Conservation (phyloP, 1,139 yeast species). For the Suhomyces bribrorum region DNA sequence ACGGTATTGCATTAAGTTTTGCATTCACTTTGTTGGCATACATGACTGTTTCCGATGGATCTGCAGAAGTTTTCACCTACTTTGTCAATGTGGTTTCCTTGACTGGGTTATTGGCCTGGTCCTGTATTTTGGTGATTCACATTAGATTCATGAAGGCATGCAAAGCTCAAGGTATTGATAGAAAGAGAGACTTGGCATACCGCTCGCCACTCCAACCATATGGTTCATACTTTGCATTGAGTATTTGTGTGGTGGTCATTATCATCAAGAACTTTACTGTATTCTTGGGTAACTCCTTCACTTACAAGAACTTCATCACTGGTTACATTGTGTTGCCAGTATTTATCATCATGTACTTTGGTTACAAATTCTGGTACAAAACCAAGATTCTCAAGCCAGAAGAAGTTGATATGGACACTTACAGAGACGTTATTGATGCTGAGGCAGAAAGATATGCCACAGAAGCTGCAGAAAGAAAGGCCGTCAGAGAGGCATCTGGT, state of each 20-base stretch:
- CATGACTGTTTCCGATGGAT: slow-evolving; percentile 26
- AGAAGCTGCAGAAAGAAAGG: slow-evolving; percentile 40
- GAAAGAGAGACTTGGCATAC: slow-evolving; percentile 51
- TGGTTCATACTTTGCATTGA: slow-evolving; percentile 59
- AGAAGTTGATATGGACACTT: slow-evolving; percentile 66
- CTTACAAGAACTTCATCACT: slow-evolving; percentile 65
- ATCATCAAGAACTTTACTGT: slow-evolving; percentile 74
- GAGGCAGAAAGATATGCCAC: slow-evolving; percentile 61
- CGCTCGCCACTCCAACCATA: slow-evolving; percentile 68
- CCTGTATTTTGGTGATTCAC: slow-evolving; percentile 48
- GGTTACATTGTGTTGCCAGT: slow-evolving; percentile 80
- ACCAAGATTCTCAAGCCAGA: slow-evolving; percentile 52
- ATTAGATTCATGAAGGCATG: slow-evolving; percentile 64
- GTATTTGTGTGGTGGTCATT: slow-evolving; percentile 56
- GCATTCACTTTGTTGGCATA: slow-evolving; percentile 32
- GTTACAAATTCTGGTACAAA: slow-evolving; percentile 58
- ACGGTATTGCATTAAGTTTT: slow-evolving; percentile 38
- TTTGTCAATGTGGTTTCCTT: slow-evolving; percentile 31
- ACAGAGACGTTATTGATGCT: slow-evolving; percentile 64
- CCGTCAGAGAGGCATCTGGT: slow-evolving; percentile 50
- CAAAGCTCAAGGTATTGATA: slow-evolving; percentile 58
- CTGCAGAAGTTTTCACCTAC: slow-evolving; percentile 27
- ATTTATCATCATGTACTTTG: slow-evolving; percentile 53
- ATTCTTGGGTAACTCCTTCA: slow-evolving; percentile 55
- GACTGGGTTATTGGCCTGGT: slow-evolving; percentile 33